Percentiles rank a stretch among this genome's conserved stretches.
Conservation (phyloP, 768 basidiomycete species). For the Calocybe indica region DNA sequence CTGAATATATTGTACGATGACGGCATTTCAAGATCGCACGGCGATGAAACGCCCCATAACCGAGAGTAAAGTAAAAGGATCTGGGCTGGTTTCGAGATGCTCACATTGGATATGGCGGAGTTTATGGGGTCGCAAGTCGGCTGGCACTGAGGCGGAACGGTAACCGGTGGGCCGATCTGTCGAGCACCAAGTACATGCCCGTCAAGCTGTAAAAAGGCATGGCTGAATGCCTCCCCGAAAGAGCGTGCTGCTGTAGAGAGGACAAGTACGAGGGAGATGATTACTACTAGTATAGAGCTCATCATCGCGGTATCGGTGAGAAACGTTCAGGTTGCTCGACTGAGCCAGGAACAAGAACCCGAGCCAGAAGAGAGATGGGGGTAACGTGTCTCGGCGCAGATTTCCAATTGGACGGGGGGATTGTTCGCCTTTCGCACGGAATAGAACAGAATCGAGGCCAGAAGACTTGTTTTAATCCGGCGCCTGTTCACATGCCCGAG, state of each 20-base stretch:
- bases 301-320: background rate
- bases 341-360: no score
- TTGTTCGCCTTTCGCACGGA: no score
- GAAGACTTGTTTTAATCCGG: no score
- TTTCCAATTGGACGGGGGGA: no score
- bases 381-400: no score
- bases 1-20: no score
- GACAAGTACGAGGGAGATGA: background rate
- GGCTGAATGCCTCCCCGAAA: background rate
- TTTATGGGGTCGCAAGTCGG: constrained; percentile 24
- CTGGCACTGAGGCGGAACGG: constrained; percentile 25
- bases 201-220: background rate
- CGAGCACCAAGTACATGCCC: constrained; percentile 8
- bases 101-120: constrained; percentile 13
- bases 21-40: no score
- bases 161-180: constrained; percentile 10
- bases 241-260: background rate
- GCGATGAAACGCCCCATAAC: no score
- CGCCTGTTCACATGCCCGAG: no score
- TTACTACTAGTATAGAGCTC: background rate
- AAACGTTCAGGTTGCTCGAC: background rate
- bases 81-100: background rate
- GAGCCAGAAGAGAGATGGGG: no score
- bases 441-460: no score
- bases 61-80: no score